These are phyloP conservation scores for Corniculantispora saksenae DNA, from an alignment of 2,329 filamentous ascomycete genomes.

Conservation along the genomic window DNA sequence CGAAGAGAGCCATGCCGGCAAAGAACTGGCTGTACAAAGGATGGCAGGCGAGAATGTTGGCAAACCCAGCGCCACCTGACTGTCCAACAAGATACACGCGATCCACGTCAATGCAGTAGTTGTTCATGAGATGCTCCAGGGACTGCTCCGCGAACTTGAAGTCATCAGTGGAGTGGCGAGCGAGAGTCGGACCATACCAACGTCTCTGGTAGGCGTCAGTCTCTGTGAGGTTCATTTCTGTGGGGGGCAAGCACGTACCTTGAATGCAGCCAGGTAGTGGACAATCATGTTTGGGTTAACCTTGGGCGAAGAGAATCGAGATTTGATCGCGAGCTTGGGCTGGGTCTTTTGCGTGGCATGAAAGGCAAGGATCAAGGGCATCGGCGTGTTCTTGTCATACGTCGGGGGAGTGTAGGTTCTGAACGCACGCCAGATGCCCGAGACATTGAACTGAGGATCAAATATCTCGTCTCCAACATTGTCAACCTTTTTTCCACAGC, in stretches of 20 bases:
- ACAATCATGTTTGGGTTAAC: constrained; percentile 28
- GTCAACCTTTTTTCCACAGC: neutral
- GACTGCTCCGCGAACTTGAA: constrained; percentile 42
- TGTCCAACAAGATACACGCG: constrained; percentile 41
- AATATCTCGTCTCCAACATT: neutral
- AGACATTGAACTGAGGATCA: neutral
- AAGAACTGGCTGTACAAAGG: constrained; percentile 34
- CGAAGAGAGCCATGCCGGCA: constrained; percentile 40
- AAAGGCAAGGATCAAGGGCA: neutral
- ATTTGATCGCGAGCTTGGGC: neutral
- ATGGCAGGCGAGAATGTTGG: constrained; percentile 41
- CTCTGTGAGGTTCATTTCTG: neutral
- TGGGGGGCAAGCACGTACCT: constrained; percentile 25
- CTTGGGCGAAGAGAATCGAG: neutral
- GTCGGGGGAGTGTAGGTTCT: neutral
- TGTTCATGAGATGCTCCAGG: constrained; percentile 35
- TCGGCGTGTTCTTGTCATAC: neutral
- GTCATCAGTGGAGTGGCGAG: constrained; percentile 37
- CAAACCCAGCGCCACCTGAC: constrained; percentile 44
- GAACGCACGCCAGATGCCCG: neutral
- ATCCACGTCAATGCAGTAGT: constrained; percentile 38
- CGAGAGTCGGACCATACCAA: constrained; percentile 39
- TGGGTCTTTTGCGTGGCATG: neutral
- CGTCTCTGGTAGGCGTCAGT: constrained; percentile 28
- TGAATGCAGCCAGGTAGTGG: constrained; percentile 45